Conservation (phyloP, 2,329 filamentous ascomycete genomes). For the Orbilia quercus region DNA sequence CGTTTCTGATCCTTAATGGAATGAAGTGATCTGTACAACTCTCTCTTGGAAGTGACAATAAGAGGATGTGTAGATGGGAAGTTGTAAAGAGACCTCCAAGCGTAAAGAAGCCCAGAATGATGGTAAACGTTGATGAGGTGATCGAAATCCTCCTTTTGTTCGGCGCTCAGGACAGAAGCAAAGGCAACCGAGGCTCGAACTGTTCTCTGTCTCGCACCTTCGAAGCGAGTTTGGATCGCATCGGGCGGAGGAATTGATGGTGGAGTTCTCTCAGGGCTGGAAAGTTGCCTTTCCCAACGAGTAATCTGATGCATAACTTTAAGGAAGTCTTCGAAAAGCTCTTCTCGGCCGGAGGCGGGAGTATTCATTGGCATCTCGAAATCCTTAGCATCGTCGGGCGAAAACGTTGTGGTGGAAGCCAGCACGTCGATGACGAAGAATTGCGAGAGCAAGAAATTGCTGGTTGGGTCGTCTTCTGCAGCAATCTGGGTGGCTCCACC, state of each 20-base stretch:
- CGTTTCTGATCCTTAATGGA: conserved; percentile 53
- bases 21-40: conserved; percentile 44
- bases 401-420: conserved; percentile 44
- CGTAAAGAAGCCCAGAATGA: conserved; percentile 50
- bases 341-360: conserved; percentile 43
- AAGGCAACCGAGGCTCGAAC: conserved; percentile 35
- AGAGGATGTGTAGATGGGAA: conserved; percentile 33
- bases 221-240: conserved; percentile 50
- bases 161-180: conserved; percentile 40
- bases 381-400: conserved; percentile 43
- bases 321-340: conserved; percentile 51
- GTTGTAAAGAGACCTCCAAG: conserved; percentile 52
- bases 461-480: conserved; percentile 38
- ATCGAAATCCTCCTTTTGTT: conserved; percentile 51
- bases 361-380: conserved; percentile 48
- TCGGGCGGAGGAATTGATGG: conserved; percentile 49
- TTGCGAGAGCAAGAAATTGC: conserved; percentile 41
- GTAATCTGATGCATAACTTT: conserved; percentile 52
- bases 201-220: conserved; percentile 46
- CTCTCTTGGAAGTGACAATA: conserved; percentile 42
- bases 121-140: conserved; percentile 46
- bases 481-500: conserved; percentile 41
- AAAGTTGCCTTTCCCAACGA: conserved; percentile 48
- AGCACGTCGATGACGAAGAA: conserved; percentile 50
- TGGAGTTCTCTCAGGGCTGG: conserved; percentile 37